A percentile compares a stretch with the other conserved stretches of the same genome.
Conservation (phyloP, 805 yeast species). For the Wickerhamiella sergipiensis region DNA sequence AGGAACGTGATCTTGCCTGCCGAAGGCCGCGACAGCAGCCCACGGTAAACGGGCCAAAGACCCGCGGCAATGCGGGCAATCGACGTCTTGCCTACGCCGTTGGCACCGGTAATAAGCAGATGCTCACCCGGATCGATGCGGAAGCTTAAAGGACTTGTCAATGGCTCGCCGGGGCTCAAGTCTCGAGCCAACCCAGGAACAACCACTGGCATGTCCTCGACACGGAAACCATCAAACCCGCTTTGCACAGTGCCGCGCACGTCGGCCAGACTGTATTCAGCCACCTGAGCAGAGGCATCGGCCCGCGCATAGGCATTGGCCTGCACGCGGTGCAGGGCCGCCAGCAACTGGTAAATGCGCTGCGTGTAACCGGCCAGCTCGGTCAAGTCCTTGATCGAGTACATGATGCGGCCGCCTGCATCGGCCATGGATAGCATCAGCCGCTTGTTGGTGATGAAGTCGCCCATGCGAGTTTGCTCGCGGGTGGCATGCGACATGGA, state of each 20-base stretch:
- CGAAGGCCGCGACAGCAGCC: slow-evolving; percentile 52
- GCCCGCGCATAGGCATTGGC: slow-evolving; percentile 28
- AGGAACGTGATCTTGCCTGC: slow-evolving; percentile 53
- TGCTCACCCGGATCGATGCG: slow-evolving; percentile 51
- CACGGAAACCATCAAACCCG: slow-evolving; percentile 51
- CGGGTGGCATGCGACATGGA: slow-evolving; percentile 11
- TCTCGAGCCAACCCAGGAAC: slow-evolving; percentile 40
- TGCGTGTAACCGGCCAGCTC: slow-evolving; percentile 84
- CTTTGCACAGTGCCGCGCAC: slow-evolving; percentile 71
- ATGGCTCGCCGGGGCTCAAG: slow-evolving; percentile 33
- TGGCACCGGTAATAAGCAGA: slow-evolving; percentile 68
- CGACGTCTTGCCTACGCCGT: slow-evolving; percentile 83
- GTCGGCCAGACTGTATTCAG: slow-evolving; percentile 29
- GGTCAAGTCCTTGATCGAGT: slow-evolving; percentile 84
- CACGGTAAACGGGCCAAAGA: slow-evolving; percentile 80
- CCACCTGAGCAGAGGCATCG: slow-evolving; percentile 3
- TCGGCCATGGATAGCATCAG: slow-evolving; percentile 83
- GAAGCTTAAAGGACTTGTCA: slow-evolving; percentile 51
- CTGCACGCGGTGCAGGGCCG: slow-evolving; percentile 74
- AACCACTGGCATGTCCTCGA: slow-evolving; percentile 70
- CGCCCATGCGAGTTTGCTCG: slow-evolving; percentile 50
- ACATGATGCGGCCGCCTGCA: slow-evolving; percentile 90
- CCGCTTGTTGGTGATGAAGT: slow-evolving; percentile 80
- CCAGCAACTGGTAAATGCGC: slow-evolving; percentile 60
- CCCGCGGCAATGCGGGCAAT: slow-evolving; percentile 75